A percentile compares a stretch with the other conserved stretches of the same genome.
phyloP scores from a whole-genome alignment of 306 rosid species.

The Pterocarpus santalinus region DNA sequence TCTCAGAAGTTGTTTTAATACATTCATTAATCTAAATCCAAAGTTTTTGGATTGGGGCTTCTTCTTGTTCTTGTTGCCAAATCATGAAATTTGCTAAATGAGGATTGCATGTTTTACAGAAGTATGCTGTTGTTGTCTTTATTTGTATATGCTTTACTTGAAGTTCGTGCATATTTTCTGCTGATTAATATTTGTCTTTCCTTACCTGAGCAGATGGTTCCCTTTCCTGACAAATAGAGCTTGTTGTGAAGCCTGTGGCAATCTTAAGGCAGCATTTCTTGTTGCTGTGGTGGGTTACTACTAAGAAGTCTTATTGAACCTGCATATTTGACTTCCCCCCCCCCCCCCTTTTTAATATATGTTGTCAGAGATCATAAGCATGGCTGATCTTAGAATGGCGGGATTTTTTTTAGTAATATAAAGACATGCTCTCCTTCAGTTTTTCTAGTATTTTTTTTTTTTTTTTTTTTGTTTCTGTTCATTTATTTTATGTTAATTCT shows the following conservation, averaged over 20 bases:
- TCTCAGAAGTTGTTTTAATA: constrained; percentile 30
- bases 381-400: constrained; percentile 27
- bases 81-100: constrained; percentile 10
- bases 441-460: background rate
- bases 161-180: constrained; percentile 12
- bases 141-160: background rate
- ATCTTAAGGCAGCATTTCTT: constrained; percentile 99
- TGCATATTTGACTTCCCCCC: constrained; percentile 5
- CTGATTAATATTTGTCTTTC: constrained; percentile 43
- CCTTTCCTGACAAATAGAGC: constrained; percentile 87
- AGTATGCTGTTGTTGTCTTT: constrained; percentile 22
- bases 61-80: constrained; percentile 11
- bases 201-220: constrained; percentile 80
- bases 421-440: background rate
- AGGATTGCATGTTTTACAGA: constrained; percentile 22
- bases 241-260: constrained; percentile 99
- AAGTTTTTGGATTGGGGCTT: constrained; percentile 3
- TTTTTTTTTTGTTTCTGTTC: background rate
- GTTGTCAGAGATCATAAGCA: constrained; percentile 35
- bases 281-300: constrained; percentile 89
- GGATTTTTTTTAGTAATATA: background rate
- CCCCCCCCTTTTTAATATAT: background rate
- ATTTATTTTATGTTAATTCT: background rate
- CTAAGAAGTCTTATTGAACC: constrained; percentile 14
- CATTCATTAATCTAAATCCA: constrained; percentile 30